Conservation (phyloP, 2,329 filamentous ascomycete genomes). For the Fusarium burgessii region DNA sequence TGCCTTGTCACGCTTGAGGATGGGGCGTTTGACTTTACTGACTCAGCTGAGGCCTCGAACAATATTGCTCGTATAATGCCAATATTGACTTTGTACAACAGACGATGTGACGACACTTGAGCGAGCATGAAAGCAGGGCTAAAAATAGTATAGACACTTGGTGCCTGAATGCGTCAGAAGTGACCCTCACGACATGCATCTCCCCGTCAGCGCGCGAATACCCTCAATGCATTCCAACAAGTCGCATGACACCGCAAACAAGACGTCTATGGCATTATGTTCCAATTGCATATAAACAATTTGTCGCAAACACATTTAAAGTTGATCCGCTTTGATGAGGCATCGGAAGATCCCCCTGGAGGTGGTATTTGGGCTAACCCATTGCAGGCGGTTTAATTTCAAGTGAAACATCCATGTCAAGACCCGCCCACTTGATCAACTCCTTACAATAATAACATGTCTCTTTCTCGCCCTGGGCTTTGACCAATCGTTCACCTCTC, state of each 20-base stretch:
- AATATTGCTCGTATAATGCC: background rate
- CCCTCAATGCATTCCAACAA: background rate
- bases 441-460: constrained; percentile 9
- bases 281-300: background rate
- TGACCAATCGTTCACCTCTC: constrained; percentile 32
- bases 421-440: constrained; percentile 2
- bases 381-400: constrained; percentile 22
- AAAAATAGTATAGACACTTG: background rate
- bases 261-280: background rate
- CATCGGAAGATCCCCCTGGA: constrained; percentile 25
- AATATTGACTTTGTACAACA: background rate
- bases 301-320: background rate
- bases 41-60: background rate
- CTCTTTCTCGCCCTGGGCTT: constrained; percentile 11
- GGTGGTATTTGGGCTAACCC: constrained; percentile 10
- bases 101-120: background rate
- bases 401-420: constrained; percentile 26
- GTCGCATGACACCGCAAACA: constrained; percentile 3
- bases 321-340: constrained; percentile 6
- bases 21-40: no score
- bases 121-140: background rate
- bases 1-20: no score
- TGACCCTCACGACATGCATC: background rate
- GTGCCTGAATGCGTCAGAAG: background rate
- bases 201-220: background rate